Evolutionary conservation across 768 basidiomycete species (phyloP), one percentile per base, ranked within the genome.

Genomic region (Lentinula raphanica): DNA sequence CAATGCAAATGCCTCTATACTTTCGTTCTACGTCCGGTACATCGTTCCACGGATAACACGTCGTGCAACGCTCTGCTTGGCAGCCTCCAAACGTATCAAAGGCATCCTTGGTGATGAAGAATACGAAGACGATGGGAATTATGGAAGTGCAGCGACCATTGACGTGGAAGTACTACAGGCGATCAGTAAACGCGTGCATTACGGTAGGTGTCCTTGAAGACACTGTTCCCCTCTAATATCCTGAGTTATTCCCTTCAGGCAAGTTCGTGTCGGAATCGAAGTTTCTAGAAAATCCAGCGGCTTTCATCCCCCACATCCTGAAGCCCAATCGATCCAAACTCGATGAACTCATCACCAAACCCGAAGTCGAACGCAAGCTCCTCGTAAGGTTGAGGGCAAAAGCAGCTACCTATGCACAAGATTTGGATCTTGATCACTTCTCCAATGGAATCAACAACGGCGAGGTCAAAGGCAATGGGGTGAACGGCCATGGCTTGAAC

Each of bases 251-350:
- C 50, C n/a, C 61, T 8, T 23, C 67, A 99, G 96, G 97, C 58
- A 98, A 98, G 79, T 99, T 99, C 69, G 97, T 99, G 5, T 94
- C 95, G 4, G 97, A 99, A 73, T 91, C 92, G 27, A 99, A 99
- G 70, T 99, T 99, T 76, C 69, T 80, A n/a, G 81, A 84, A 29
- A 77, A 91, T 60, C 96, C 97, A 19, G 77, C 87, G 35, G 85
- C 86, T 9, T 99, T 98, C 72, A 82, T 99, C 58, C 94, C 95
- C 0, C 94, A 95, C 72, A 99, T 99, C 66, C 80, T 81, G 36
- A 80, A 80, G 2, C 86, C 87, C 8, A 89, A 98, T 69, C 83
- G 84, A 17, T 72, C 82, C 39, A 89, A 86, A 7, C 80, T 99
- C 21, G 92, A 90, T 7, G 86, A 74, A 0, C 76, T 99, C 45